Conservation (phyloP, 441 rosid genomes). For the Jatropha multifida region DNA sequence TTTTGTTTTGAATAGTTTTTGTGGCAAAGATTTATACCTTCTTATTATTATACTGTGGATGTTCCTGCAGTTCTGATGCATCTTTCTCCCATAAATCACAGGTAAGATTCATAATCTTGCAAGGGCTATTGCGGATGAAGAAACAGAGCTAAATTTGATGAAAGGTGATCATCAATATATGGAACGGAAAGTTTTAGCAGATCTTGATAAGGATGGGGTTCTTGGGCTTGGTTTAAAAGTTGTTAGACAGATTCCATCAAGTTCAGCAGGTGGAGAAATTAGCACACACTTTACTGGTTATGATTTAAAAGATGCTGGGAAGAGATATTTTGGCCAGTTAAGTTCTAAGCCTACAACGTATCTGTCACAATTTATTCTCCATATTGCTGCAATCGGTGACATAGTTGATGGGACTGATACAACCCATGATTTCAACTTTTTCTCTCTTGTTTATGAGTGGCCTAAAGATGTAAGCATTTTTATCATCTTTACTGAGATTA, state of each 20-base stretch:
- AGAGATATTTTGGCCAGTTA: constrained; percentile 76
- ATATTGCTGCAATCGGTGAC: constrained; percentile 98
- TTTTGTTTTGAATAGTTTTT: constrained; percentile 23
- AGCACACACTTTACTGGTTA: constrained; percentile 47
- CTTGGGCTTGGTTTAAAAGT: constrained; percentile 91
- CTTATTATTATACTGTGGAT: constrained; percentile 21
- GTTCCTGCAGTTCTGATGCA: constrained; percentile 27
- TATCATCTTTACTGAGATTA: constrained; percentile 20
- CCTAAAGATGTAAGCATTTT: constrained; percentile 89
- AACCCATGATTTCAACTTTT: constrained; percentile 98
- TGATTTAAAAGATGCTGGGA: constrained; percentile 75
- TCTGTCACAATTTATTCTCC: constrained; percentile 91
- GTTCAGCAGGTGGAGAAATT: constrained; percentile 50
- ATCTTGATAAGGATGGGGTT: constrained; percentile 71
- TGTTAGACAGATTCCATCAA: constrained; percentile 46
- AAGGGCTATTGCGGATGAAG: constrained; percentile 95
- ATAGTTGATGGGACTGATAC: constrained; percentile 99
- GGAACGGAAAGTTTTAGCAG: constrained; percentile 44
- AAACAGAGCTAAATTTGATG: constrained; percentile 53
- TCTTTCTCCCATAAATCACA: constrained; percentile 36
- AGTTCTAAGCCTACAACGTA: constrained; percentile 84
- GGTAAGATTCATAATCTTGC: constrained; percentile 99
- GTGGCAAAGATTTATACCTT: constrained; percentile 9
- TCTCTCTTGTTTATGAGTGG: constrained; percentile 95
- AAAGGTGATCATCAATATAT: constrained; percentile 49